A percentile compares a stretch with the other conserved stretches of the same genome.
These are phyloP conservation scores for Backusella parvicylindrica DNA, from an alignment of 192 early-diverging fungal species.

Conservation along the genomic window DNA sequence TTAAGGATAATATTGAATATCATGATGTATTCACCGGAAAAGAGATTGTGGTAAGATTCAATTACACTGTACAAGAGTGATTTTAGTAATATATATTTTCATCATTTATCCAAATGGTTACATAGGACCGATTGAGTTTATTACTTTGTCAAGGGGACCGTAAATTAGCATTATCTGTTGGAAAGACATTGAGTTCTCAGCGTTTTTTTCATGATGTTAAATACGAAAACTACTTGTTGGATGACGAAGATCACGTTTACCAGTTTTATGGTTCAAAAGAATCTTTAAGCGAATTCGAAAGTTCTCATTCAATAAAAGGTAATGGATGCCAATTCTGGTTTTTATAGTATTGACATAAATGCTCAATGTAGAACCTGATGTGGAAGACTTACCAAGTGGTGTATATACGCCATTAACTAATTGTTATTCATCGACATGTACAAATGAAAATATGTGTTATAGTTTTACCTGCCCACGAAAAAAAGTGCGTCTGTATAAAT, in stretches of 20 bases:
- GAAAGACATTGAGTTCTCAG: conserved; percentile 84
- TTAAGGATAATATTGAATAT: conserved; percentile 80
- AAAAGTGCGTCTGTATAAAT: conserved; percentile 37
- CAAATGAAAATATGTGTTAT: conserved; percentile 79
- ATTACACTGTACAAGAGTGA: background rate
- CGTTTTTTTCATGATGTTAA: conserved; percentile 88
- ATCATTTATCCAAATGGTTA: background rate
- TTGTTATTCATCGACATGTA: conserved; percentile 94
- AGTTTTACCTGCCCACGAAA: conserved; percentile 83
- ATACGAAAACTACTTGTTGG: conserved; percentile 44
- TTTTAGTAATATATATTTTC: background rate
- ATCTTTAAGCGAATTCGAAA: background rate
- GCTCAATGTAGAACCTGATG: background rate
- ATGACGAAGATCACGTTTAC: background rate
- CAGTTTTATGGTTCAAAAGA: background rate
- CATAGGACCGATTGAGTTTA: conserved; percentile 50
- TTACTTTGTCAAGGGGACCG: conserved; percentile 81
- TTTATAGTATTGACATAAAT: background rate
- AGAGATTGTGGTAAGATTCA: conserved; percentile 73
- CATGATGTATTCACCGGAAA: conserved; percentile 80
- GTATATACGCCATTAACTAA: conserved; percentile 87
- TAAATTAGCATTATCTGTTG: conserved; percentile 82
- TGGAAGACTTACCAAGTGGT: conserved; percentile 59
- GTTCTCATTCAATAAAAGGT: background rate
- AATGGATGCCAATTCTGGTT: background rate